phyloP scores from a whole-genome alignment of 495 filamentous ascomycete species.

The Aspergillus mulundensis region DNA sequence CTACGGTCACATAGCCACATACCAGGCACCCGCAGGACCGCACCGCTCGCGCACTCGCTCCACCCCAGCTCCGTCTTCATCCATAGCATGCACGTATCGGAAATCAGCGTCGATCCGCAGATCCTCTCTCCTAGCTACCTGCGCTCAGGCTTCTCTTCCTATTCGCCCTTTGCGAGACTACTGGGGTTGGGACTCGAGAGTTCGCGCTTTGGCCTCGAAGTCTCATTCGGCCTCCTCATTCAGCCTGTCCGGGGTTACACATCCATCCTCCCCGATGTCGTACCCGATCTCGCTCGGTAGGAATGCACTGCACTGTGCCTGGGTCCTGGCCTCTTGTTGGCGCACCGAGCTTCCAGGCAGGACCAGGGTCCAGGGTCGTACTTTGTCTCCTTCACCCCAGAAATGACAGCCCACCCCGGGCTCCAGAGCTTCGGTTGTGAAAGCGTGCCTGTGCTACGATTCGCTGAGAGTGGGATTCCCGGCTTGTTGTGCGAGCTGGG shows the following conservation, averaged over 20 bases:
- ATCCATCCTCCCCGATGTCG: background rate
- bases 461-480: background rate
- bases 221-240: background rate
- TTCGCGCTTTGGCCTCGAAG: background rate
- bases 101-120: constrained; percentile 16
- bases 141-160: background rate
- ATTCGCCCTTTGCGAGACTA: background rate
- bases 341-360: no score
- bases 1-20: background rate
- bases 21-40: background rate
- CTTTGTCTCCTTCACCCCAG: no score
- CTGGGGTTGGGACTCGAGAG: background rate
- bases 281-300: background rate
- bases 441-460: background rate
- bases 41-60: background rate
- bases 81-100: constrained; percentile 10
- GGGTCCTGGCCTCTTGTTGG: background rate
- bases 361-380: no score
- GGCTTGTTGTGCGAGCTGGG: background rate
- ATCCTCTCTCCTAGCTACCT: background rate
- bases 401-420: no score
- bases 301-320: background rate
- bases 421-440: background rate
- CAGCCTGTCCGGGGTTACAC: background rate
- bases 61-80: background rate